Evolutionary conservation across 345 rosid genomes (phyloP), one percentile per base, ranked within the genome.

Genomic region (Lenwebbia sp.): DNA sequence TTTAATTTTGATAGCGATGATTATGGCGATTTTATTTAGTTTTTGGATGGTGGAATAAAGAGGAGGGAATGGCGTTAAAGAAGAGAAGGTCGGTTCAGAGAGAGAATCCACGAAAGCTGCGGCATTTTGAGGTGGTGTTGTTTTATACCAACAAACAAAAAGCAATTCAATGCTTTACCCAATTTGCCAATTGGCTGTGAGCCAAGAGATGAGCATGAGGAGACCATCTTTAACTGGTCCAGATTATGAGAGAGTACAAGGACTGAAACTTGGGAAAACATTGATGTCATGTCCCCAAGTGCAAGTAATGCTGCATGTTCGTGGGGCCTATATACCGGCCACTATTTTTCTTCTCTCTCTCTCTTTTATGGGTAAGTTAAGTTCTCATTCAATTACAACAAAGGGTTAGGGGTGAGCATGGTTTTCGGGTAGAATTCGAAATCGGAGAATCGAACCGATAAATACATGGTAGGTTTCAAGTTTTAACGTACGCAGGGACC

Each of bases 401-500:
- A 70, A 53, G 19, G 54, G 0, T 1, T 15, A 53, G 54, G 21
- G 21, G 15, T 50, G 14, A 50, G 4, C 13, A 50, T 3, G 4
- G 14, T 50, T 50, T 0, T 50, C 2, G 13, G 9, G 4, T 12
- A 50, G 14, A 50, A 50, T 50, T 3, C 13, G 2, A 4, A 50
- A 50, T 1, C 4, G 52, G 14, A 50, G 13, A 50, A 50, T 3
- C 4, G 14, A 50, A 50, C 3, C 4, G 4, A 12, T 50, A 4
- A 50, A 50, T 2, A 3, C 14, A 11, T 0, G 52, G 1, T 50
- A 50, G 52, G 14, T 50, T 50, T 50, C 14, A 11, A 50, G 52
- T 50, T 50, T 10, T 14, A 11, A 4, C 14, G 2, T 50, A 50
- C 52, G 3, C 0, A 2, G 1, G 52, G 4, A 2, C 0, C 1